These are phyloP conservation scores for Auxenochlorella protothecoides DNA, from an alignment of 139 green algal genomes.

Conservation along the genomic window DNA sequence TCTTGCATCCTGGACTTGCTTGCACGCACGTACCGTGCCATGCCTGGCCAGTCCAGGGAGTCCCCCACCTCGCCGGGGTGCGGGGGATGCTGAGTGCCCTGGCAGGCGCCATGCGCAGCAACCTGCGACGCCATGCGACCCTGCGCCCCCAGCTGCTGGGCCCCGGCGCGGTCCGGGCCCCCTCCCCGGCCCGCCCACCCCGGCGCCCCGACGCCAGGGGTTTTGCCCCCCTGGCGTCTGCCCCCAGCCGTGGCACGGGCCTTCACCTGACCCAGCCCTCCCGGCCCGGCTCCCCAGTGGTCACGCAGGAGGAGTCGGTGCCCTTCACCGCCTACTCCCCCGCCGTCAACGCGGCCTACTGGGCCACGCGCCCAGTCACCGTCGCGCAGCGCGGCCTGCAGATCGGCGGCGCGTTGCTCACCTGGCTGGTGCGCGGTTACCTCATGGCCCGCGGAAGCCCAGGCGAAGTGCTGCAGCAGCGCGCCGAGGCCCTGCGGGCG, in stretches of 20 bases:
- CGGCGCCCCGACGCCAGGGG: not conserved
- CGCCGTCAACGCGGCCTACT: constrained; percentile 26
- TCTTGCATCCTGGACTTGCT: too few relatives aligned
- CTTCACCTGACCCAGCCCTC: not conserved
- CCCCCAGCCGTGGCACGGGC: not conserved
- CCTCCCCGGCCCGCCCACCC: not conserved
- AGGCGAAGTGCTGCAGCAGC: not conserved
- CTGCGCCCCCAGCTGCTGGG: too few relatives aligned
- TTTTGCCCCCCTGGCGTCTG: not conserved
- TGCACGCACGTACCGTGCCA: too few relatives aligned
- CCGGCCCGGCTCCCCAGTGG: not conserved
- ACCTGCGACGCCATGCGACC: too few relatives aligned
- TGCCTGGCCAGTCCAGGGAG: too few relatives aligned
- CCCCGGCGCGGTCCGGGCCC: not conserved
- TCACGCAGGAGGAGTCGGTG: constrained; percentile 4
- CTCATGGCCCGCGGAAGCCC: constrained; percentile 3
- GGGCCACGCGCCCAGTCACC: constrained; percentile 46
- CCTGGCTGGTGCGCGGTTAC: constrained; percentile 9
- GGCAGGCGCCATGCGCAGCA: too few relatives aligned
- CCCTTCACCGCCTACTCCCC: constrained; percentile 27
- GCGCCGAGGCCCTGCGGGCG: constrained; percentile 30
- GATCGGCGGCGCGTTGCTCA: constrained; percentile 26
- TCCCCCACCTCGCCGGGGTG: too few relatives aligned
- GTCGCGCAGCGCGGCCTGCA: constrained; percentile 34
- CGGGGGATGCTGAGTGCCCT: too few relatives aligned